Percentiles rank a stretch among this genome's conserved stretches.
Conservation (phyloP, 768 basidiomycete species). For the Boletus sp. region DNA sequence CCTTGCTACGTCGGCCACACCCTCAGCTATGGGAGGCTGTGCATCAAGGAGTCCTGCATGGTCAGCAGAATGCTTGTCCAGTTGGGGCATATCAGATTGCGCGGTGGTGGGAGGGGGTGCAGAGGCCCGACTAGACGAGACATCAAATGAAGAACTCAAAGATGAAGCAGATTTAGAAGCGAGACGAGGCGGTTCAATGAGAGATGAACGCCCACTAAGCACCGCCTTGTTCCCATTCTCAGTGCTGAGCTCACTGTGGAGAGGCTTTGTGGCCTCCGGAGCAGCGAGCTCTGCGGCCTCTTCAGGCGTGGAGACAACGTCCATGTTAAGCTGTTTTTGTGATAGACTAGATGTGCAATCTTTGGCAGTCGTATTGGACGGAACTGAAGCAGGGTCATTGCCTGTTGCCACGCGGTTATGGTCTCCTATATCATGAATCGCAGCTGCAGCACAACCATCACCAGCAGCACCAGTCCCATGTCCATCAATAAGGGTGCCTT, state of each 20-base stretch:
- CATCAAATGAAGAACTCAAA: slow-evolving; percentile 35
- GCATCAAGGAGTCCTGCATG: slow-evolving; percentile 43
- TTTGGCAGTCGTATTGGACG: slow-evolving; percentile 20
- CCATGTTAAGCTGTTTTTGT: slow-evolving; percentile 22
- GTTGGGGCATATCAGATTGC: slow-evolving; percentile 40
- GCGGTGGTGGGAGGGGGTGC: slow-evolving; percentile 24
- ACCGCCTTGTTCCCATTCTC: slow-evolving; percentile 20
- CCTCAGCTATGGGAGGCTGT: slow-evolving; percentile 34
- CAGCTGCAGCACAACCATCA: slow-evolving; percentile 12
- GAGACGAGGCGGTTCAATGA: slow-evolving; percentile 31
- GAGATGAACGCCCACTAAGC: slow-evolving; percentile 19
- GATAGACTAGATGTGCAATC: slow-evolving; percentile 8
- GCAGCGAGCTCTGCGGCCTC: slow-evolving; percentile 15
- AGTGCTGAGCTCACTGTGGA: slow-evolving; percentile 8
- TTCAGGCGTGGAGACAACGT: slow-evolving; percentile 19
- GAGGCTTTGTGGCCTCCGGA: slow-evolving; percentile 22
- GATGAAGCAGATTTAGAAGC: slow-evolving; percentile 32
- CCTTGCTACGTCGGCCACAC: background rate
- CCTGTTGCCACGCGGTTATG: slow-evolving; percentile 17
- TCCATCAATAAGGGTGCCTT: slow-evolving; percentile 43
- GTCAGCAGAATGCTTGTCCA: slow-evolving; percentile 45
- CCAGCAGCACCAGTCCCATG: slow-evolving; percentile 34
- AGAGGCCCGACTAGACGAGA: slow-evolving; percentile 47
- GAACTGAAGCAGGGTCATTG: slow-evolving; percentile 26
- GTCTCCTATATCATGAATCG: slow-evolving; percentile 15